Conservation (phyloP, 2,329 filamentous ascomycete species). For the Leptoxyphium fumago region DNA sequence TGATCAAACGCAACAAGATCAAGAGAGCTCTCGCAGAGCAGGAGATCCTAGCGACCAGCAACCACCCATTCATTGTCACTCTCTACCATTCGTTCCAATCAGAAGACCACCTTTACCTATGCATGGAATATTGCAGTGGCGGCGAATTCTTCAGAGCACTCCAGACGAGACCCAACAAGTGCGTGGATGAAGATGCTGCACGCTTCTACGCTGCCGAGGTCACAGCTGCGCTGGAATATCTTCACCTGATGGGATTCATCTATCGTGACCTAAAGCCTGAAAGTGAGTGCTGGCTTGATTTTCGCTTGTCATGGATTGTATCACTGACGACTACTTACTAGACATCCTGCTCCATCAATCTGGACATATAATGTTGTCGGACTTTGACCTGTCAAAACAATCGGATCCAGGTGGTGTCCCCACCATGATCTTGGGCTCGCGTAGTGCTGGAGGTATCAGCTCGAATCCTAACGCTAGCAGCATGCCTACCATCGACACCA, state of each 20-base stretch:
- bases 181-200: slow-evolving; percentile 90
- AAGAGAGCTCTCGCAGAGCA: slow-evolving; percentile 95
- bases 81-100: slow-evolving; percentile 98
- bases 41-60: slow-evolving; percentile 94
- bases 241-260: slow-evolving; percentile 98
- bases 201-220: slow-evolving; percentile 97
- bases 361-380: slow-evolving; percentile 98
- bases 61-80: slow-evolving; percentile 97
- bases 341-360: slow-evolving; percentile 96
- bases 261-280: slow-evolving; percentile 97
- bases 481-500: slow-evolving; percentile 92
- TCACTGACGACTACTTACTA: slow-evolving; percentile 23
- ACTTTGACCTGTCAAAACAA: slow-evolving; percentile 97
- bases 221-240: slow-evolving; percentile 86
- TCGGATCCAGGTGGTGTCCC: slow-evolving; percentile 90
- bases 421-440: slow-evolving; percentile 84
- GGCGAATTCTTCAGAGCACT: slow-evolving; percentile 96
- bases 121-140: slow-evolving; percentile 99
- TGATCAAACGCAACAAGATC: slow-evolving; percentile 99
- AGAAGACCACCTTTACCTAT: slow-evolving; percentile 96
- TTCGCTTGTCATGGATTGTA: background rate
- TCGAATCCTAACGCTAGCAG: slow-evolving; percentile 45
- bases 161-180: slow-evolving; percentile 93
- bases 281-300: slow-evolving; percentile 43
- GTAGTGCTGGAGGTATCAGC: slow-evolving; percentile 57